phyloP scores from a whole-genome alignment of 106 monocot species.

The Ottelia alismoides region DNA sequence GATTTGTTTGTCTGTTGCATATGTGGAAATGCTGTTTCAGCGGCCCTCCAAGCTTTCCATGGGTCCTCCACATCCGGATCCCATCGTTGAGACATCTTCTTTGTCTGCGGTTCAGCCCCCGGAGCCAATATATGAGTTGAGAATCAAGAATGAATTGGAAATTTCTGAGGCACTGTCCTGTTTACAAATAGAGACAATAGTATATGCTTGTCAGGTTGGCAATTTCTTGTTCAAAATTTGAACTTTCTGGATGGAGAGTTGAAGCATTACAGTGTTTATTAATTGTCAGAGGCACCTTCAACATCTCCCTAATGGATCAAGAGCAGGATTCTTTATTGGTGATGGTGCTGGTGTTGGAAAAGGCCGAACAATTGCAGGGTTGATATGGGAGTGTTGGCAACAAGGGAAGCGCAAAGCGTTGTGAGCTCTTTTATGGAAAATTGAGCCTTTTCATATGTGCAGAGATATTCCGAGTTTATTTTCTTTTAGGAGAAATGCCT shows the following conservation, averaged over 20 bases:
- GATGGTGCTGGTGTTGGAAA: slow-evolving; percentile 99
- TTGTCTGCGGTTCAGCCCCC: slow-evolving; percentile 97
- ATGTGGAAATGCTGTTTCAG: slow-evolving; percentile 28
- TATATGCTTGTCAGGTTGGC: slow-evolving; percentile 91
- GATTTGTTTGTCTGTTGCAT: too few species aligned
- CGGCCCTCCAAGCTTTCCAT: slow-evolving; percentile 73
- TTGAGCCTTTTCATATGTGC: too few species aligned
- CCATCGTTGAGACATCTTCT: slow-evolving; percentile 95
- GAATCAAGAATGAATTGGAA: slow-evolving; percentile 66
- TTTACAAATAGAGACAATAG: slow-evolving; percentile 93
- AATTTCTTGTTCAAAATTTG: too few species aligned
- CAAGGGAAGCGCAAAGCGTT: slow-evolving; percentile 65
- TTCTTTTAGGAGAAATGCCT: too few species aligned
- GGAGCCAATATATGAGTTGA: slow-evolving; percentile 79
- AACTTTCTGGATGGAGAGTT: too few species aligned
- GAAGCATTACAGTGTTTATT: background rate
- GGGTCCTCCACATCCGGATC: slow-evolving; percentile 92
- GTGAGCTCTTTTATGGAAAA: too few species aligned
- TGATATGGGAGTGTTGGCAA: slow-evolving; percentile 99
- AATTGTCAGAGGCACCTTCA: slow-evolving; percentile 70
- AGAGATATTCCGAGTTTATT: too few species aligned
- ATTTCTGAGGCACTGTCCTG: slow-evolving; percentile 66
- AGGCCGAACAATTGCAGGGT: slow-evolving; percentile 93
- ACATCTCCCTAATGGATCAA: slow-evolving; percentile 69
- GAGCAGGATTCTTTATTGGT: slow-evolving; percentile 98